Evolutionary conservation across 1,284 basidiomycete genomes (phyloP).

Genomic region (Ceratobasidium papillatum): DNA sequence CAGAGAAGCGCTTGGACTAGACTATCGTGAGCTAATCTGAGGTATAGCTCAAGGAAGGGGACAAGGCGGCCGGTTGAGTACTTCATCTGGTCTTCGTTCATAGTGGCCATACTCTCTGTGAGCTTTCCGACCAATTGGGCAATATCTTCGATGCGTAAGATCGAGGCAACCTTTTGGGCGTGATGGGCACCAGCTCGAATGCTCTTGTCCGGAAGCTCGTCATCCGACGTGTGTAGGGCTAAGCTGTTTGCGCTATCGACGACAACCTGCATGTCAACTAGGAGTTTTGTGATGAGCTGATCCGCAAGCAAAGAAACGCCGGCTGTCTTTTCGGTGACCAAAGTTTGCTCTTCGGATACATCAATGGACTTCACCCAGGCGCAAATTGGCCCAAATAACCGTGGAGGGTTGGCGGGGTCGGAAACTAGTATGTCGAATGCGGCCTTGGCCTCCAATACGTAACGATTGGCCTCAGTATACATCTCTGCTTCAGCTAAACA

Average conservation of each 20-base stretch:
- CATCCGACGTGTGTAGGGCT: conserved; percentile 47
- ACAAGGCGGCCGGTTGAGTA: conserved; percentile 55
- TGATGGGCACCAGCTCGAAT: conserved; percentile 27
- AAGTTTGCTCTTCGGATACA: not conserved
- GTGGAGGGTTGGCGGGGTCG: conserved; percentile 7
- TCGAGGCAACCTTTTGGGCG: not conserved
- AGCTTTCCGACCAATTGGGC: not conserved
- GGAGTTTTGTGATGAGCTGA: conserved; percentile 21
- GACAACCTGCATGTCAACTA: conserved; percentile 20
- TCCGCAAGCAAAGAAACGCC: not conserved
- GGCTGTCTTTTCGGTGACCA: not conserved
- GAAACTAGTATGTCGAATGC: not conserved
- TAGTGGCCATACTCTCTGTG: not conserved
- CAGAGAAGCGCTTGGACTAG: conserved; percentile 66
- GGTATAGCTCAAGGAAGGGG: conserved; percentile 74
- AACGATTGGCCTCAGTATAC: not conserved
- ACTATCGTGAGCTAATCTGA: conserved; percentile 62
- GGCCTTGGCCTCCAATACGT: conserved; percentile 5
- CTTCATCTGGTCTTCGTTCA: conserved; percentile 24
- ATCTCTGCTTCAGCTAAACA: conserved; percentile 1
- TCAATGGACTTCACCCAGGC: conserved; percentile 14
- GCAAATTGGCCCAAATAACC: conserved; percentile 14
- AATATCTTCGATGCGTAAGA: conserved; percentile 12
- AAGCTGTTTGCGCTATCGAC: not conserved
- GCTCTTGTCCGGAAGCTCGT: conserved; percentile 37